Base-by-base conservation (phyloP, 2,329 filamentous ascomycete genomes). In the Cadophora gregata region DNA sequence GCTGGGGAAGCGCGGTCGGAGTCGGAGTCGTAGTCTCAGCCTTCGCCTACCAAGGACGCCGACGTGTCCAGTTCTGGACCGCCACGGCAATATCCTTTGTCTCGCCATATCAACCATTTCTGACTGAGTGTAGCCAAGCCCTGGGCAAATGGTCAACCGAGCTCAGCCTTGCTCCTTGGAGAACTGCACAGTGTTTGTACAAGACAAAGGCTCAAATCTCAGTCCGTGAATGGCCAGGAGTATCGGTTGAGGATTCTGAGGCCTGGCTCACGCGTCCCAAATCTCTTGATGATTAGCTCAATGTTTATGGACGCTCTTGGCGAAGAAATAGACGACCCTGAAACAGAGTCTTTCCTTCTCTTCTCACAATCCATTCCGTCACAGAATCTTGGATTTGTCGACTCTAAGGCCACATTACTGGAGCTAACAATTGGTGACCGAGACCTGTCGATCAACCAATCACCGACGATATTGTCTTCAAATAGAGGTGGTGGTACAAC, bases 261-360 rank as follows among this genome's bases (percentile, higher is more conserved):
- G 48, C 64, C 38, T 63, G 31, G 45, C 25, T 38, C 14, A 24
- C 21, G 33, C 51, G n/a, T 48, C 47, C 50, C 19, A 24, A 50
- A 33, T 33, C 62, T 48, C 36, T 29, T 62, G 59, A 72, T 77
- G 78, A 64, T 69, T 67, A 60, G 82, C 45, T 61, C 73, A 62
- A 66, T 70, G 10, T 78, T 86, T 53, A 74, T 82, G 31, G 67
- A 75, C 68, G 66, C 76, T 59, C 74, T 87, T 62, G 84, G 83
- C 53, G 78, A 80, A 63, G 84, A 86, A 69, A 79, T 88, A 67
- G 78, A 79, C 36, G 85, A 88, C 75, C 80, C 83, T 51, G 86
- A 88, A 77, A 63, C 77, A 97, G 95, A 98, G 81, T 92, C 93
- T 4, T 97, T 97, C 76, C 80, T 94, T 45, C 84, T 97, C 64